These are phyloP conservation scores for Ophiocordyceps sinensis DNA, from an alignment of 2,329 filamentous ascomycete species.

Conservation along the genomic window DNA sequence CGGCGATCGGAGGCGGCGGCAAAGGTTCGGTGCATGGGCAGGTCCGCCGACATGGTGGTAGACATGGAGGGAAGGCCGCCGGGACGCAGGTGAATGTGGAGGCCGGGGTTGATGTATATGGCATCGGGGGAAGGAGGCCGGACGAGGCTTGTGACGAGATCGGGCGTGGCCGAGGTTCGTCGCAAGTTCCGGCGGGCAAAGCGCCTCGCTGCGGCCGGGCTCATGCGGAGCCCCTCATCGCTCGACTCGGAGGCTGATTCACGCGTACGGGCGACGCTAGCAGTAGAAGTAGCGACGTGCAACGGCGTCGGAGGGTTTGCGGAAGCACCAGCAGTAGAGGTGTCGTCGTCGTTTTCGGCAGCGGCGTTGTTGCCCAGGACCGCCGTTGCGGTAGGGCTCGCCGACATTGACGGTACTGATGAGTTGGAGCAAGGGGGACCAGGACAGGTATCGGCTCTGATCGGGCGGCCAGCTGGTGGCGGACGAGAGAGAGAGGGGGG, in stretches of 20 bases:
- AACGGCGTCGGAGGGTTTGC: background rate
- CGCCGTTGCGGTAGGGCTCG: background rate
- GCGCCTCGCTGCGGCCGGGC: constrained; percentile 18
- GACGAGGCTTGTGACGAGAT: constrained; percentile 24
- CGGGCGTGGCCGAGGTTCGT: constrained; percentile 20
- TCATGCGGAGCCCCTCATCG: constrained; percentile 20
- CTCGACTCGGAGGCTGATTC: constrained; percentile 18
- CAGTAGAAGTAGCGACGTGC: background rate
- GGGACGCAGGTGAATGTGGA: constrained; percentile 10
- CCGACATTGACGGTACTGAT: background rate
- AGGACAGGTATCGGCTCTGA: background rate
- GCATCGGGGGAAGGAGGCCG: constrained; percentile 22
- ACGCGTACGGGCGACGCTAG: constrained; percentile 1
- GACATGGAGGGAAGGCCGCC: constrained; percentile 5
- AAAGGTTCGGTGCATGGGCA: constrained; percentile 7
- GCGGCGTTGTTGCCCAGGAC: background rate
- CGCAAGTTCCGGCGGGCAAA: constrained; percentile 21
- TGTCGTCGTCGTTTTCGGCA: background rate
- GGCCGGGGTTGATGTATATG: constrained; percentile 15
- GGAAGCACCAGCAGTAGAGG: background rate
- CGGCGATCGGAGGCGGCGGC: constrained; percentile 13
- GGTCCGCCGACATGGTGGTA: constrained; percentile 1
- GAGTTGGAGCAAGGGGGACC: background rate
- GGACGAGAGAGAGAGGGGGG: background rate
- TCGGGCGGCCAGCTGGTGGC: background rate